A percentile compares a stretch with the other conserved stretches of the same genome.
These are phyloP conservation scores for Brassica hybrid DNA, from an alignment of 441 rosid species.

Conservation along the genomic window DNA sequence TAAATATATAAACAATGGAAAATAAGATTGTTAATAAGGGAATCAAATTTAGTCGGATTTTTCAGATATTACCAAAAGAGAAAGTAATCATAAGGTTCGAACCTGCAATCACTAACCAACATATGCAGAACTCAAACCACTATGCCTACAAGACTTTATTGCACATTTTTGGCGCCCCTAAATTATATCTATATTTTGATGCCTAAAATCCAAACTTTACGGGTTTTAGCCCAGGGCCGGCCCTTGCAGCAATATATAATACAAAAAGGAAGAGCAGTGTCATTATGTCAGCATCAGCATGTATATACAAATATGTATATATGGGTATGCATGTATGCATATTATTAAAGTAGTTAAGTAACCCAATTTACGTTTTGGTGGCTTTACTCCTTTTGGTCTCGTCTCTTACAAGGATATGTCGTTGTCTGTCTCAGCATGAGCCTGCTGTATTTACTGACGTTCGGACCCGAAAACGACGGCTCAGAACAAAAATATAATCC, in stretches of 20 bases:
- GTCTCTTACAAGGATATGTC: constrained; percentile 49
- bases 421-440: constrained; percentile 45
- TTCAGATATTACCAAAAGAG: too few relatives aligned
- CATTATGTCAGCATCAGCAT: constrained; percentile 10
- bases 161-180: neutral
- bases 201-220: neutral
- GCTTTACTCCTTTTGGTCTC: constrained; percentile 42
- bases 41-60: too few relatives aligned
- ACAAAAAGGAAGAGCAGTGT: constrained; percentile 35
- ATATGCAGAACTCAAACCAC: too few relatives aligned
- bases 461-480: constrained; percentile 37
- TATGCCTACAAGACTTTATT: too few relatives aligned
- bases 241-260: constrained; percentile 18
- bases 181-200: neutral
- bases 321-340: neutral
- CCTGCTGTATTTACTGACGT: constrained; percentile 42
- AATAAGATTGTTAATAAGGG: too few relatives aligned
- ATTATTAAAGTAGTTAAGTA: neutral
- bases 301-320: neutral
- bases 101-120: too few relatives aligned
- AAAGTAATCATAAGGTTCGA: too few relatives aligned
- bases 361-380: constrained; percentile 26
- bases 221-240: neutral
- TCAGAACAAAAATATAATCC: constrained; percentile 28
- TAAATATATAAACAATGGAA: too few relatives aligned